A percentile compares a stretch with the other conserved stretches of the same genome.
Evolutionary conservation across 352 stramenopile genomes (phyloP).

Genomic region (Globisporangium ultimum): DNA sequence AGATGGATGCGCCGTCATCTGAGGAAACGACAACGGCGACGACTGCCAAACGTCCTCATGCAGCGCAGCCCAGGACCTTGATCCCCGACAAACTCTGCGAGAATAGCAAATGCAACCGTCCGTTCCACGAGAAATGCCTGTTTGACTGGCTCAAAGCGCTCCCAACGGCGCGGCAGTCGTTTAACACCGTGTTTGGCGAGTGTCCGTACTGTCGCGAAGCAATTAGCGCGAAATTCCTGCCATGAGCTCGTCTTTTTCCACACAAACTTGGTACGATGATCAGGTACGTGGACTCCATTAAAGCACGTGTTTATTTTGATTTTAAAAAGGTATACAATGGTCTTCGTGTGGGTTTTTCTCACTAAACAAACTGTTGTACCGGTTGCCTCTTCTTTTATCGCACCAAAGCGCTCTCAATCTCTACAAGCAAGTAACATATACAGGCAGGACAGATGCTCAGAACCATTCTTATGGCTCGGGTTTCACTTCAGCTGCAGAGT

Average conservation of each 20-base stretch:
- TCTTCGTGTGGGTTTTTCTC: too few species aligned
- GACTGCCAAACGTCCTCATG: background rate
- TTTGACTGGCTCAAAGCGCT: constrained; percentile 89
- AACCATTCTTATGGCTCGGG: background rate
- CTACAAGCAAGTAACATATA: too few species aligned
- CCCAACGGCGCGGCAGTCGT: constrained; percentile 85
- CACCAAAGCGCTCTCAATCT: too few species aligned
- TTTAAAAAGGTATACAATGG: too few species aligned
- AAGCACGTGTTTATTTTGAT: too few species aligned
- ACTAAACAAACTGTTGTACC: too few species aligned
- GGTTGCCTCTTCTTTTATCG: too few species aligned
- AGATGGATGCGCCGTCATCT: constrained; percentile 24
- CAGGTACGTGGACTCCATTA: too few species aligned
- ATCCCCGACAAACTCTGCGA: constrained; percentile 87
- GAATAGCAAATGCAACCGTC: constrained; percentile 75
- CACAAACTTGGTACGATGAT: background rate
- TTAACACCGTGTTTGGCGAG: constrained; percentile 88
- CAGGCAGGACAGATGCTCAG: too few species aligned
- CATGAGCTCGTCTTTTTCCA: constrained; percentile 10
- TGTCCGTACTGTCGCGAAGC: constrained; percentile 89
- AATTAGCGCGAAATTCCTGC: constrained; percentile 76
- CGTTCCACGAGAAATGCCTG: constrained; percentile 87
- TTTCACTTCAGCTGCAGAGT: background rate
- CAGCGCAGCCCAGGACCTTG: constrained; percentile 11
- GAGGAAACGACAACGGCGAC: background rate